Base-by-base conservation (phyloP, 202 grass and related monocot species). In the Sporobolus alterniflorus region DNA sequence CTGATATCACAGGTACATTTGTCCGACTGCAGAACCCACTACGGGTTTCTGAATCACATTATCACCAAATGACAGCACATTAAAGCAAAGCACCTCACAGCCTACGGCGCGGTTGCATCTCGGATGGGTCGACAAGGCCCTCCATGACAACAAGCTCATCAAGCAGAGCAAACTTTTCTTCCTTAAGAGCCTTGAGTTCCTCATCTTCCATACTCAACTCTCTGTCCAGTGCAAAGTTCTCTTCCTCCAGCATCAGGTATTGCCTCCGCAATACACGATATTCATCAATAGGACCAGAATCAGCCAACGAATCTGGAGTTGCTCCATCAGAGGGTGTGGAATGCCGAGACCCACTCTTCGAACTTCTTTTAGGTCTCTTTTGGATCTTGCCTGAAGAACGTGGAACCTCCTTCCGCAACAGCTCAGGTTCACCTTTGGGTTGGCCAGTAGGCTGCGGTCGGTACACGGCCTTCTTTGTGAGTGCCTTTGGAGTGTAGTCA, bases 61-160 rank as follows among this genome's bases (percentile, higher is more conserved):
- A 75, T 59, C 51, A 79, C 74, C n/a, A 51, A 12, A 47, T 0
- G 16, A 62, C 16, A 18, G 3, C 0, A 6, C 12, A 57, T 21
- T 26, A 47, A 21, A 64, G 41, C 17, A 48, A 15, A 81, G 55
- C 20, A 8, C 14, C 30, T 85, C 82, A 88, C 31, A 52, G 62
- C 71, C 82, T 73, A 74, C 59, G 64, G 5, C 47, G 75, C 7
- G 25, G 51, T 22, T 74, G 85, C 54, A 90, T 41, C 62, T 83
- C 68, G 0, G 60, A 77, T 5, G 93, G 87, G 30, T 93, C 80
- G 3, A 99, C 82, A 71, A 99, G 90, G 57, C 96, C 96, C 88
- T 99, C 93, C 73, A 99, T 79, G 54, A 99, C 91, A 83, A 99
- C 93, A 76, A 96, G 96, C 76, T 99, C 81, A 89, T 96, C 93